Percentiles rank a stretch among this genome's conserved stretches.
phyloP scores from a whole-genome alignment of 129 eudicot genomes.

The Ambrosia artemisiifolia region DNA sequence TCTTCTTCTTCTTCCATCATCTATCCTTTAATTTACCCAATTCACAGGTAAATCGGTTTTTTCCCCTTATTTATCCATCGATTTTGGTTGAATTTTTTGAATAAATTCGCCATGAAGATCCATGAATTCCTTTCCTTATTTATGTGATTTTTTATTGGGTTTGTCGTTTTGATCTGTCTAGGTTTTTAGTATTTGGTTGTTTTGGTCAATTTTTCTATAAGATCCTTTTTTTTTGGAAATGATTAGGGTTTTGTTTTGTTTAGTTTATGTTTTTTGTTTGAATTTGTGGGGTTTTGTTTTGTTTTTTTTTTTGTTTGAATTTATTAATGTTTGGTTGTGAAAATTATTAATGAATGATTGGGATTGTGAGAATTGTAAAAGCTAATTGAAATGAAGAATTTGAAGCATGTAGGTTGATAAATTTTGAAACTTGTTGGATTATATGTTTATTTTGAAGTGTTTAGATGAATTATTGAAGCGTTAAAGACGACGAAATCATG shows the following conservation, averaged over 20 bases:
- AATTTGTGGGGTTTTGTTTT: slow-evolving; percentile 9
- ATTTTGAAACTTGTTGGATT: not conserved
- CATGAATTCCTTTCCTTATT: not conserved
- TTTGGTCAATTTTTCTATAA: slow-evolving; percentile 5
- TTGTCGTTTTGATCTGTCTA: slow-evolving; percentile 4
- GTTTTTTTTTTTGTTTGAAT: not conserved
- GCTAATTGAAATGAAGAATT: not conserved
- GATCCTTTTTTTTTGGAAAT: not conserved
- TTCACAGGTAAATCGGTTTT: slow-evolving; percentile 26
- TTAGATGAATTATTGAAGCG: not conserved
- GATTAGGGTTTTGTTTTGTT: not conserved
- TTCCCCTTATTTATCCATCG: not conserved
- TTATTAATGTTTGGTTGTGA: not conserved
- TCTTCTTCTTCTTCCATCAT: slow-evolving; percentile 11
- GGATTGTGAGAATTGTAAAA: not conserved
- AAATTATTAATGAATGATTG: not conserved
- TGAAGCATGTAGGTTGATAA: not conserved
- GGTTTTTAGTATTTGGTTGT: not conserved
- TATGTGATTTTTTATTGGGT: not conserved
- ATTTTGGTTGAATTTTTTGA: not conserved
- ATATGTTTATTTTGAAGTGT: not conserved
- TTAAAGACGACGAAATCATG: not conserved
- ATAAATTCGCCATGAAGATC: slow-evolving; percentile 8
- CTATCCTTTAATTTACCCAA: slow-evolving; percentile 16
- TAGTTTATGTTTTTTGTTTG: not conserved